These are phyloP conservation scores for Dictyostelium intermedium DNA, from an alignment of 78 protist species.

Conservation along the genomic window DNA sequence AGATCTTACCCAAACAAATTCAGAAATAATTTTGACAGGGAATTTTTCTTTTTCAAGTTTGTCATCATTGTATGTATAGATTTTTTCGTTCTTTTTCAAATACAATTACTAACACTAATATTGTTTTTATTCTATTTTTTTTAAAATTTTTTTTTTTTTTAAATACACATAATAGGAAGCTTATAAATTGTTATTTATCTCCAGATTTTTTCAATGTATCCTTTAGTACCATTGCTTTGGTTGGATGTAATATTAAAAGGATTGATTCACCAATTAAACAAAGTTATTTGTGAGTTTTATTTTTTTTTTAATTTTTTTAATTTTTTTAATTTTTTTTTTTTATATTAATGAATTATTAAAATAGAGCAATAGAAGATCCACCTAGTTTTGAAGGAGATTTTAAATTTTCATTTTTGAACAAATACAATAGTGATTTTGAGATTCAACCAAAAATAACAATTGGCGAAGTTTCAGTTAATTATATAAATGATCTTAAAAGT, in stretches of 20 bases:
- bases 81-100: too few species aligned
- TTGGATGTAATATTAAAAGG: not conserved
- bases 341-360: too few species aligned
- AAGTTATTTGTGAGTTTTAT: not conserved
- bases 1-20: not conserved
- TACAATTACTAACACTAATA: too few species aligned
- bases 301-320: too few species aligned
- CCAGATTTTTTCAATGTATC: not conserved
- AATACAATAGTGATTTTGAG: not conserved
- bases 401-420: not conserved
- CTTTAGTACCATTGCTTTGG: not conserved
- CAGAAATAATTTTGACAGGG: not conserved
- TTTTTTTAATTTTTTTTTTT: too few species aligned
- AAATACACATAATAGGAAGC: not conserved
- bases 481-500: not conserved
- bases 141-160: too few species aligned
- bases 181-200: not conserved
- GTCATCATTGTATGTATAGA: not conserved
- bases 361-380: not conserved
- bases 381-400: not conserved
- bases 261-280: not conserved
- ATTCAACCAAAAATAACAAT: not conserved
- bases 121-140: too few species aligned
- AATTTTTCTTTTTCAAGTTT: not conserved
- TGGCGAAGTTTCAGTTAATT: not conserved